Base-by-base conservation (phyloP, 2,329 filamentous ascomycete species). In the Sporothrix dimorphospora region DNA sequence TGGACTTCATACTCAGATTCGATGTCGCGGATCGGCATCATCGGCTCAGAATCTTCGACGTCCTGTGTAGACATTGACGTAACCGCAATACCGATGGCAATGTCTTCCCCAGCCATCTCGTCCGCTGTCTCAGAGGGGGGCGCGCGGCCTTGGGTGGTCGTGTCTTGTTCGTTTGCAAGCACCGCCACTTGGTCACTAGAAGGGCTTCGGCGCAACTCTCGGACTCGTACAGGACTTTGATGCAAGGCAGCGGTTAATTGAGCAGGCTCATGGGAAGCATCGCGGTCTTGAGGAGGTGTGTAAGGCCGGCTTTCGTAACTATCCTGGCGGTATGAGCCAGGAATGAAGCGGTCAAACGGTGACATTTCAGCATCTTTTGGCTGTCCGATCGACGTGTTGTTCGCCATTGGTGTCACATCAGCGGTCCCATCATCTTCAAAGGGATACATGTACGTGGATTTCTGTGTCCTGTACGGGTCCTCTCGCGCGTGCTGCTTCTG, bases 371-470 rank as follows among this genome's bases (percentile, higher is more conserved):
- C 4, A 4, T 67, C 16, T 11, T 51, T 40, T 24, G 45, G 21
- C 9, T 16, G 65, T 8, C 21, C 49, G 4, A 38, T 14, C 5
- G 30, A 14, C 4, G 38, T 38, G 24, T 53, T 24, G 34, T 63
- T 47, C 24, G 40, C 57, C 38, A 38, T 24, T 21, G 71, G 57
- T n/a, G 71, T 57, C 1, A 40, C 73, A 34, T 55, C 61, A 30
- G 71, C 65, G 4, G 27, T 19, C 14, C 71, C 76, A 2, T 85
- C 84, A 42, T 87, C 84, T 7, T 84, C 83, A 70, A 87, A 88
- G 0, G 85, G 84, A 73, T 84, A 85, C 71, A 83, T 83, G 75
- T 88, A 87, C 66, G 85, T 83, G 9, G 81, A 78, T 73, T 80
- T 82, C 40, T 78, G 76, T 65, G 77, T 77, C 27, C 74, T 11